These are phyloP conservation scores for Geranium incanum DNA, from an alignment of 441 rosid genomes.

Conservation along the genomic window DNA sequence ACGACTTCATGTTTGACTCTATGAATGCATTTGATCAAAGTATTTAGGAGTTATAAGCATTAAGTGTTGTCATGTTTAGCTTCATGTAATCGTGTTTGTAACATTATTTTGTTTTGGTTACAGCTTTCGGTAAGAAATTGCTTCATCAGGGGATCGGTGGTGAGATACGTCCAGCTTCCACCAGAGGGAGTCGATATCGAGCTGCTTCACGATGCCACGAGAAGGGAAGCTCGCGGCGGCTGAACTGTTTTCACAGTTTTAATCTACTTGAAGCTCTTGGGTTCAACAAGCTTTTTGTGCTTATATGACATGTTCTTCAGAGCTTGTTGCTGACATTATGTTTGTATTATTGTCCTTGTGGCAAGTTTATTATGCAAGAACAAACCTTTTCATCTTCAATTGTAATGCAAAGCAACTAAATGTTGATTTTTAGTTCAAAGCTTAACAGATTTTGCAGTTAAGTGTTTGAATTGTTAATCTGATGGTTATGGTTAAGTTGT, in stretches of 20 bases:
- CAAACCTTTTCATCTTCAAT: background rate
- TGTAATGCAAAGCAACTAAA: too few species aligned
- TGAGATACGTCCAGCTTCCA: conserved; percentile 89
- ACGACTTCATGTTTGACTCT: background rate
- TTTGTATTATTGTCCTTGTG: background rate
- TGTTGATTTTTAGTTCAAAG: too few species aligned
- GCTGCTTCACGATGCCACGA: conserved; percentile 90
- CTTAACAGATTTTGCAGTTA: too few species aligned
- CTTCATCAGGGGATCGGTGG: conserved; percentile 95
- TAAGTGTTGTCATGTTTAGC: too few species aligned
- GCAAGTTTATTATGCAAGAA: background rate
- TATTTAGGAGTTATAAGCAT: too few species aligned
- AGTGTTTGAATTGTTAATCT: too few species aligned
- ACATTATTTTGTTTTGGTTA: background rate
- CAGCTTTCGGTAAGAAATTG: conserved; percentile 98
- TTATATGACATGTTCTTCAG: too few species aligned
- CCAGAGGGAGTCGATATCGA: conserved; percentile 94
- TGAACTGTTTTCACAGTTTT: conserved; percentile 25
- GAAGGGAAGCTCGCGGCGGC: conserved; percentile 98
- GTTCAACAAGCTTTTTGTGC: background rate
- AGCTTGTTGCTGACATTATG: background rate
- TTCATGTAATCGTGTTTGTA: background rate
- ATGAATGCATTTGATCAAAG: background rate
- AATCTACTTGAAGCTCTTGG: conserved; percentile 19
- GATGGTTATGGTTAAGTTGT: too few species aligned